Conservation (phyloP, 2,329 filamentous ascomycete genomes). For the Trichoderma brevicompactum region DNA sequence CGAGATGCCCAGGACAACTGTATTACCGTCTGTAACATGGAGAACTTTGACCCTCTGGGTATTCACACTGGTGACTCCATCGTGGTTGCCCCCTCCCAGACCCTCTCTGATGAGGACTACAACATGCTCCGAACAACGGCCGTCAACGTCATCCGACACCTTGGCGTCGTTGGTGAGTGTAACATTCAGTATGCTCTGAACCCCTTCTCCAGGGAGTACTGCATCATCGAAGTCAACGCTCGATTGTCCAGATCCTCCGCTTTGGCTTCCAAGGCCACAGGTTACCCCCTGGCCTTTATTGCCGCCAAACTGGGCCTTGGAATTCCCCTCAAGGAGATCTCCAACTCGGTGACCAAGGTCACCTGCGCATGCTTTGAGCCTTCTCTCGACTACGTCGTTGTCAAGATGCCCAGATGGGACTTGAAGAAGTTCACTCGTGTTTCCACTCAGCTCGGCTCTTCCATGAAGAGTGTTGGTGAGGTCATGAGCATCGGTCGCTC, state of each 20-base stretch:
- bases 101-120: conserved; percentile 95
- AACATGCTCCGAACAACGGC: conserved; percentile 98
- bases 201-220: conserved; percentile 93
- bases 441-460: conserved; percentile 92
- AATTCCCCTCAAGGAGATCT: conserved; percentile 94
- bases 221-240: conserved; percentile 99
- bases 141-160: conserved; percentile 94
- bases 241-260: conserved; percentile 94
- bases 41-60: conserved; percentile 98
- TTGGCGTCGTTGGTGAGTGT: conserved; percentile 97
- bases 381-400: conserved; percentile 95
- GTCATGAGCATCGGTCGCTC: conserved; percentile 98
- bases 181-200: conserved; percentile 99
- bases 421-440: conserved; percentile 98
- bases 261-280: conserved; percentile 93
- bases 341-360: conserved; percentile 92
- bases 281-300: conserved; percentile 94
- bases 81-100: conserved; percentile 96
- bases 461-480: conserved; percentile 99
- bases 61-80: conserved; percentile 99
- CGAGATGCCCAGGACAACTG: conserved; percentile 96
- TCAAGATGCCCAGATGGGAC: conserved; percentile 99
- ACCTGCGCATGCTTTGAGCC: conserved; percentile 99
- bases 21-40: conserved; percentile 99
- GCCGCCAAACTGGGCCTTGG: conserved; percentile 94